These are phyloP conservation scores for Lactifluus rugatus DNA, from an alignment of 768 basidiomycete genomes.

Conservation along the genomic window DNA sequence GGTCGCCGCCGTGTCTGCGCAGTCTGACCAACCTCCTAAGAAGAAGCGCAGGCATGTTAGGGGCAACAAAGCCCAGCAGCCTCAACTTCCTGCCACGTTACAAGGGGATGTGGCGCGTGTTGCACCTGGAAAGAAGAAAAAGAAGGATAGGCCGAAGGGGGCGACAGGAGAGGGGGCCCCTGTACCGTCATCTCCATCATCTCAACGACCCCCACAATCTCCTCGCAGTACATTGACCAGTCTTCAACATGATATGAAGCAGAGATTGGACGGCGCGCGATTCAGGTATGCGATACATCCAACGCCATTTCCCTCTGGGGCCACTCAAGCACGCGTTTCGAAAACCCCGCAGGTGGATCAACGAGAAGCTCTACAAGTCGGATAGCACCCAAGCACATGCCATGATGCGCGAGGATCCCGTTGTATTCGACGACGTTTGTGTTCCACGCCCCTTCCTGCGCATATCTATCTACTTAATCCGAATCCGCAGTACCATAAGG, in stretches of 20 bases:
- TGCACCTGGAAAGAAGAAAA: neutral
- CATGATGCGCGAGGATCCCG: slow-evolving; percentile 79
- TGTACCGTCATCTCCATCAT: neutral
- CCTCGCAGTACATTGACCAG: slow-evolving; percentile 39
- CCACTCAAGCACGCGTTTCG: neutral
- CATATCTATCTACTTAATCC: neutral
- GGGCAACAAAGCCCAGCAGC: neutral
- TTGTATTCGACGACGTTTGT: slow-evolving; percentile 72
- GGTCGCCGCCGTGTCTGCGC: neutral
- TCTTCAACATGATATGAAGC: slow-evolving; percentile 70
- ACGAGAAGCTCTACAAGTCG: slow-evolving; percentile 87
- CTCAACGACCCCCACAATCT: slow-evolving; percentile 1
- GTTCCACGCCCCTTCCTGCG: neutral
- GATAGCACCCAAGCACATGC: slow-evolving; percentile 61
- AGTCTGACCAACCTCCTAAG: neutral
- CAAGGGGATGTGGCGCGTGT: neutral
- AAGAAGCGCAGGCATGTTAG: neutral
- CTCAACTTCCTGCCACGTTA: neutral
- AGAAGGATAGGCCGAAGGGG: slow-evolving; percentile 2
- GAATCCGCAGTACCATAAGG: slow-evolving; percentile 69
- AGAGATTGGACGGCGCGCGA: slow-evolving; percentile 75
- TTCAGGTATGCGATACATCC: slow-evolving; percentile 51
- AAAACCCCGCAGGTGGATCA: slow-evolving; percentile 56
- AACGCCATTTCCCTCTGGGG: neutral
- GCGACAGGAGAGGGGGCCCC: neutral